phyloP scores from a whole-genome alignment of 176 grass and related monocot genomes.

The Musa acuminata region DNA sequence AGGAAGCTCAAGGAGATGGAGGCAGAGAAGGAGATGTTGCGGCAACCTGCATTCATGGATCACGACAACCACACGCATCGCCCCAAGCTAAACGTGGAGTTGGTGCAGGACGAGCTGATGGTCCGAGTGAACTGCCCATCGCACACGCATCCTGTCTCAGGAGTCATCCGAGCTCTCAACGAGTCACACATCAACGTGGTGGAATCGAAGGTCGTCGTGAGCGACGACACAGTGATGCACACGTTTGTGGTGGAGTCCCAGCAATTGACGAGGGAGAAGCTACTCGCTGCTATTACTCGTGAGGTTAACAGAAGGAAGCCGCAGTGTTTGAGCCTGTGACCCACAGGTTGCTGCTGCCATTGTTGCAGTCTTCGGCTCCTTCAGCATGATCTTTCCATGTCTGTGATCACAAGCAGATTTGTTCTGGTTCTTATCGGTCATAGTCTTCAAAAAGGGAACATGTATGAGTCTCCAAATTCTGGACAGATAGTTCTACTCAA shows the following conservation, averaged over 20 bases:
- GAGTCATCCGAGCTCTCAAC: conserved; percentile 41
- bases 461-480: too few relatives aligned
- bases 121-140: conserved; percentile 60
- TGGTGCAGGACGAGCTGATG: conserved; percentile 46
- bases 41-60: not conserved
- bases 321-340: not conserved
- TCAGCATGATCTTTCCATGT: too few relatives aligned
- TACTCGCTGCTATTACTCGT: conserved; percentile 46
- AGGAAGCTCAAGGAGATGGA: conserved; percentile 25
- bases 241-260: conserved; percentile 55
- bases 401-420: too few relatives aligned
- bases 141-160: conserved; percentile 40
- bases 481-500: too few relatives aligned
- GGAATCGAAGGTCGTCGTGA: conserved; percentile 44
- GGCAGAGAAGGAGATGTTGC: not conserved
- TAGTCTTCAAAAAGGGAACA: too few relatives aligned
- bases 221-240: conserved; percentile 48
- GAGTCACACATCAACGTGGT: conserved; percentile 37
- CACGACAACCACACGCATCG: not conserved
- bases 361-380: too few relatives aligned
- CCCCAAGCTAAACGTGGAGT: conserved; percentile 44
- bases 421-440: too few relatives aligned
- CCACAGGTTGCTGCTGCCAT: too few relatives aligned
- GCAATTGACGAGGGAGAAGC: conserved; percentile 37
- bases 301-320: conserved; percentile 4